Base-by-base conservation (phyloP, 202 grass and related monocot species). In the Setaria italica region DNA sequence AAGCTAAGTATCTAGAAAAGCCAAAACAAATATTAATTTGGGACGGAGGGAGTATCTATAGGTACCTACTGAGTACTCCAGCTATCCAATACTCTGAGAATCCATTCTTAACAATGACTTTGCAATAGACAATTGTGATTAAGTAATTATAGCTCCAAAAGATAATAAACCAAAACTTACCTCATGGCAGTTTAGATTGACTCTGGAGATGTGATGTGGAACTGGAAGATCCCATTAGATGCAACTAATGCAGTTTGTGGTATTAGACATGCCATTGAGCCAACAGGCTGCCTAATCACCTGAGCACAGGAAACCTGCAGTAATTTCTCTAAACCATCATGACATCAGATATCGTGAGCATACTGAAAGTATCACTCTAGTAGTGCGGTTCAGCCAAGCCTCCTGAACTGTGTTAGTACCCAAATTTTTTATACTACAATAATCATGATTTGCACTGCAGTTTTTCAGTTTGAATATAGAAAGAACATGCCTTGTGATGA, bases 111-210 rank as follows among this genome's bases (percentile, higher is more conserved):
- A 48, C 76, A 37, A 7, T 14, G 10, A 58, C 29, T 87, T 68
- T 47, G 8, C 0, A 82, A 12, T 15, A 69, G 50, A 67, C 2
- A 73, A 73, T 43, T 48, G 8, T 54, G 20, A 57, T 81, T 9
- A 77, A 82, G 14, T 82, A 62, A 53, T 37, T 39, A 75, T 51
- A 69, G 16, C n/a, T 77, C 63, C 42, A 15, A 58, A 51, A 42
- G 32, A 68, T 45, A 55, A 45, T 6, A 60, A 68, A 70, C 39
- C 34, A 53, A 63, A 62, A 82, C 53, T 14, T 88, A 88, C 73
- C 73, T 83, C 66, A 42, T 64, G 21, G 9, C 5, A 21, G 41
- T 82, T 70, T 70, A 19, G 25, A 39, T 78, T n/a, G 45, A 71
- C 19, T 62, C 25, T 34, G 29, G 7, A 35, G 7, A 42, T 43